A percentile compares a stretch with the other conserved stretches of the same genome.
Conservation (phyloP, 176 grass and related monocot species). For the Juncus effusus region DNA sequence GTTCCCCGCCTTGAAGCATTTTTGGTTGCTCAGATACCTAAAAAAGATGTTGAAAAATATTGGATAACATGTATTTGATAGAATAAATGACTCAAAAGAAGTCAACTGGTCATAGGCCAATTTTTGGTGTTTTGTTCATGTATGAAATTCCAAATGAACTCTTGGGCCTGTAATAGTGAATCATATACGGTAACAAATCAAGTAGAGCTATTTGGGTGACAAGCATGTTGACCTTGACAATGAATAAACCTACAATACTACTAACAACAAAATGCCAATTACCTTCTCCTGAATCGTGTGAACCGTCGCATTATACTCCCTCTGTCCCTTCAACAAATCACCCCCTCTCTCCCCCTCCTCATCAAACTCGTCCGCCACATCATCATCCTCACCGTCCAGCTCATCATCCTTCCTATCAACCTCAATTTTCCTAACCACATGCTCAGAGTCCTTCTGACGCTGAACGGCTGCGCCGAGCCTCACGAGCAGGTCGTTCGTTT, state of each 20-base stretch:
- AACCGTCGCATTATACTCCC: constrained; percentile 86
- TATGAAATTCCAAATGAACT: too few species aligned
- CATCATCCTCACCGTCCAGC: constrained; percentile 17
- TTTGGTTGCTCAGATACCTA: constrained; percentile 93
- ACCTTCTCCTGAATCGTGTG: constrained; percentile 99
- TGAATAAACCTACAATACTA: too few species aligned
- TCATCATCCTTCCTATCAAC: not conserved
- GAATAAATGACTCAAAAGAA: not conserved
- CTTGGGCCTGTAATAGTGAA: too few species aligned
- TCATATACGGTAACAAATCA: too few species aligned
- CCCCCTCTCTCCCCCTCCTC: constrained; percentile 28
- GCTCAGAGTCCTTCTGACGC: constrained; percentile 93
- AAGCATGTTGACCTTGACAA: too few species aligned
- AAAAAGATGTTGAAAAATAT: too few species aligned
- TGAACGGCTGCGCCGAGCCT: constrained; percentile 92
- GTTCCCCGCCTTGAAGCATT: constrained; percentile 73
- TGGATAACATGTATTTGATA: too few species aligned
- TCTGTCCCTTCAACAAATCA: constrained; percentile 68
- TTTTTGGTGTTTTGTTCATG: too few species aligned
- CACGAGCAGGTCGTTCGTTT: constrained; percentile 96
- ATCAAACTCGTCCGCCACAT: constrained; percentile 34
- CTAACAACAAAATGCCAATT: constrained; percentile 20
- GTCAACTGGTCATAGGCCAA: too few species aligned
- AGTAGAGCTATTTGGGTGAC: too few species aligned
- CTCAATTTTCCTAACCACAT: constrained; percentile 60